These are phyloP conservation scores for Aspergillus funiculosus DNA, from an alignment of 495 filamentous ascomycete genomes.

Conservation along the genomic window DNA sequence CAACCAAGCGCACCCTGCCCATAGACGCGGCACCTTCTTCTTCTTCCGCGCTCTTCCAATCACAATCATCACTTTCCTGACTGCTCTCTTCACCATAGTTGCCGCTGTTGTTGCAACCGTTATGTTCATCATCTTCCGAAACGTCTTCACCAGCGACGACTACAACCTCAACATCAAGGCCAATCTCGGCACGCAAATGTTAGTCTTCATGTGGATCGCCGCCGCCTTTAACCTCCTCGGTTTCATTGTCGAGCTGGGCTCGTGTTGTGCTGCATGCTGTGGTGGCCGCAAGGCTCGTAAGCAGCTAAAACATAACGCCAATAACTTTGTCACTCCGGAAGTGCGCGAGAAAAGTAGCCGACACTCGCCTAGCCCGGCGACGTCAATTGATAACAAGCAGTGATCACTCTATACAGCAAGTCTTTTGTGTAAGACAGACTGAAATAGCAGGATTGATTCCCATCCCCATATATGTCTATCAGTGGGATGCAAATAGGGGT, in stretches of 20 bases:
- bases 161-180: slow-evolving; percentile 69
- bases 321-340: slow-evolving; percentile 6
- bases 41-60: slow-evolving; percentile 47
- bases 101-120: slow-evolving; percentile 70
- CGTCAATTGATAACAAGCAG: not conserved
- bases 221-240: slow-evolving; percentile 58
- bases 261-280: slow-evolving; percentile 58
- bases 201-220: slow-evolving; percentile 86
- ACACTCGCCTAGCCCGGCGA: slow-evolving; percentile 3
- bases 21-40: slow-evolving; percentile 45
- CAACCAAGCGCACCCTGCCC: slow-evolving; percentile 24
- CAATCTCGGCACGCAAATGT: slow-evolving; percentile 65
- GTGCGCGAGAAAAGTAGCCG: slow-evolving; percentile 17
- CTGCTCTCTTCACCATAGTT: slow-evolving; percentile 59
- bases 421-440: too few relatives aligned
- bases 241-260: slow-evolving; percentile 63
- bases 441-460: too few relatives aligned
- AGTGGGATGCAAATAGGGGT: too few relatives aligned
- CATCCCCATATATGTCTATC: too few relatives aligned
- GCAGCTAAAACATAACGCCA: slow-evolving; percentile 22
- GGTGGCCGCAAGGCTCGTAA: slow-evolving; percentile 40
- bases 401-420: too few relatives aligned
- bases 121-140: slow-evolving; percentile 72
- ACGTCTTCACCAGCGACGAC: slow-evolving; percentile 56
- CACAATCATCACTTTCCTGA: slow-evolving; percentile 54